Evolutionary conservation across 768 basidiomycete genomes (phyloP).

Genomic region (Strobilomyces dryophilus): DNA sequence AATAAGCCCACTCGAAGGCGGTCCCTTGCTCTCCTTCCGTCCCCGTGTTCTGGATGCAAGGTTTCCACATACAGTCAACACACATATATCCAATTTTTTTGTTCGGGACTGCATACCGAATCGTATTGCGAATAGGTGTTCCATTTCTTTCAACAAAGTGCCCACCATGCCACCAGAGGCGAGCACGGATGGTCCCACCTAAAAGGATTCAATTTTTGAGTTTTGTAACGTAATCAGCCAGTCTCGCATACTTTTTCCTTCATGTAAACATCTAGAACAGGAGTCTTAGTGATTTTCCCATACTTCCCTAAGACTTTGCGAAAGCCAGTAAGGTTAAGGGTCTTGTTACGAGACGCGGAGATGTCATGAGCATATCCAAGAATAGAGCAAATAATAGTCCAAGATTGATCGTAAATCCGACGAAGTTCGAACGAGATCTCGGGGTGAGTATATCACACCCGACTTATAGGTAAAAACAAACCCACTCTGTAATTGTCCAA

Average conservation of each 20-base stretch:
- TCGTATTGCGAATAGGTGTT: conserved; percentile 66
- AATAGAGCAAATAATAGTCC: neutral
- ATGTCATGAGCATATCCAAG: neutral
- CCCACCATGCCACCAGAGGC: conserved; percentile 58
- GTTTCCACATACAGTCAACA: neutral
- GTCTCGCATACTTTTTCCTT: conserved; percentile 55
- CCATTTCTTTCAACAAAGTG: conserved; percentile 69
- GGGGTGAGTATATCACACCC: neutral
- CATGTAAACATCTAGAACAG: conserved; percentile 75
- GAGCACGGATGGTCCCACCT: conserved; percentile 70
- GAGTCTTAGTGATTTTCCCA: conserved; percentile 72
- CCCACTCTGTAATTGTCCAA: conserved; percentile 84
- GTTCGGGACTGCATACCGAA: conserved; percentile 55
- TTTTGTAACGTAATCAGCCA: neutral
- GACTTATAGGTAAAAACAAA: neutral
- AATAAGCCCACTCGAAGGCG: conserved; percentile 58
- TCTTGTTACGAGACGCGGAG: conserved; percentile 35
- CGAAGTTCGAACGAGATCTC: neutral
- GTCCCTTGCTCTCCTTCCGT: conserved; percentile 71
- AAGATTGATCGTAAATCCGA: neutral
- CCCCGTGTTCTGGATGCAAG: conserved; percentile 48
- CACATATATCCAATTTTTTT: neutral
- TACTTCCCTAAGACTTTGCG: conserved; percentile 85
- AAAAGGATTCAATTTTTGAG: neutral
- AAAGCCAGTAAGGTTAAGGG: conserved; percentile 88